phyloP scores from a whole-genome alignment of 2,329 filamentous ascomycete genomes.

The Fusarium subtropicale region DNA sequence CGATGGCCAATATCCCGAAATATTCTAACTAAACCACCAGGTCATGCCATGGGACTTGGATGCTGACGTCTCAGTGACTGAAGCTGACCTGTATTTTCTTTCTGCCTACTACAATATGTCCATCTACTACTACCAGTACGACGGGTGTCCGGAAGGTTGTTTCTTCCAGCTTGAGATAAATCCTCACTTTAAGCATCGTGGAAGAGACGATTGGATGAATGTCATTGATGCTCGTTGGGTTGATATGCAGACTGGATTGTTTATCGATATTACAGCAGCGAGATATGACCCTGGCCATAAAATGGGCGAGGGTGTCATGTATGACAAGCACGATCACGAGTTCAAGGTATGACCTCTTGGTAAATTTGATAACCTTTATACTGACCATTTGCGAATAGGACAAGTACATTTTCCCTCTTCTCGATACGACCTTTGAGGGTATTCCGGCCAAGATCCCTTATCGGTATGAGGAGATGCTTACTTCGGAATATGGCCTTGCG shows the following conservation, averaged over 20 bases:
- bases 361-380: background rate
- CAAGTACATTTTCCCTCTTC: slow-evolving; percentile 74
- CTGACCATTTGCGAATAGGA: slow-evolving; percentile 51
- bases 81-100: slow-evolving; percentile 72
- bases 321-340: slow-evolving; percentile 64
- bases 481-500: slow-evolving; percentile 66
- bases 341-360: slow-evolving; percentile 54
- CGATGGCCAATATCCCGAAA: background rate
- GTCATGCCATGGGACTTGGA: slow-evolving; percentile 83
- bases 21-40: slow-evolving; percentile 50
- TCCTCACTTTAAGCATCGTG: slow-evolving; percentile 55
- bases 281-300: slow-evolving; percentile 61
- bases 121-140: slow-evolving; percentile 58
- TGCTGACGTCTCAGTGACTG: slow-evolving; percentile 78
- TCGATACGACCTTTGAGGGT: slow-evolving; percentile 76
- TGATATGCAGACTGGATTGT: slow-evolving; percentile 59
- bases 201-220: slow-evolving; percentile 55
- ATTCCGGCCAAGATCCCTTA: slow-evolving; percentile 74
- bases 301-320: slow-evolving; percentile 59
- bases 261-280: slow-evolving; percentile 64
- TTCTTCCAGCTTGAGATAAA: slow-evolving; percentile 64
- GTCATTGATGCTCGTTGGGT: slow-evolving; percentile 63
- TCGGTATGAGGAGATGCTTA: slow-evolving; percentile 68
- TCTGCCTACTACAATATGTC: slow-evolving; percentile 74
- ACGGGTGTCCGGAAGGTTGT: slow-evolving; percentile 52